Percentiles rank a stretch among this genome's conserved stretches.
These are phyloP conservation scores for Calocera viscosa DNA, from an alignment of 768 basidiomycete species.

Conservation along the genomic window DNA sequence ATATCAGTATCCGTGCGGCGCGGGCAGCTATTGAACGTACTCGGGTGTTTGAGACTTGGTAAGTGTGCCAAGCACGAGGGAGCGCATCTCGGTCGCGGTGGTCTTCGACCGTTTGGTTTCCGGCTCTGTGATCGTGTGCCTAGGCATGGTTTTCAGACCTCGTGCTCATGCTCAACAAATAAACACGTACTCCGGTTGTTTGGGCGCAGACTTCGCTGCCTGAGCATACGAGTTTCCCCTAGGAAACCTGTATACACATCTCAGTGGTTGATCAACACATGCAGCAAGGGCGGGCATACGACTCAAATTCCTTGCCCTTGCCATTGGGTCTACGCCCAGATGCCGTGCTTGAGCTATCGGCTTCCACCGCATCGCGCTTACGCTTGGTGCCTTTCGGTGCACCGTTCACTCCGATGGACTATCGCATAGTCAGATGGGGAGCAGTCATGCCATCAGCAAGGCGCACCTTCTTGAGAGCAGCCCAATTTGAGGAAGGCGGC, in stretches of 20 bases:
- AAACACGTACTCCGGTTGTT: not conserved
- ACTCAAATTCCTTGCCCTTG: not conserved
- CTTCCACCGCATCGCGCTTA: not conserved
- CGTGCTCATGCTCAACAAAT: not conserved
- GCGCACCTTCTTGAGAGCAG: not conserved
- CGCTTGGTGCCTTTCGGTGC: not conserved
- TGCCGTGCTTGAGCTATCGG: not conserved
- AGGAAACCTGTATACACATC: not conserved
- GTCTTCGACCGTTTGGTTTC: not conserved
- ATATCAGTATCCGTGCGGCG: not conserved
- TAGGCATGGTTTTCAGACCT: not conserved
- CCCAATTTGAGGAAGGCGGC: slow-evolving; percentile 1
- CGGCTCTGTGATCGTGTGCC: not conserved
- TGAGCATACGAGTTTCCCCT: not conserved
- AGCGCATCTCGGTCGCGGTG: not conserved
- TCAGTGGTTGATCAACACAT: not conserved
- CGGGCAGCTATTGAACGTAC: not conserved
- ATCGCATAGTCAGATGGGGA: not conserved
- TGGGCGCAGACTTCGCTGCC: not conserved
- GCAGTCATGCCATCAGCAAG: not conserved
- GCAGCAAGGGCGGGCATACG: not conserved
- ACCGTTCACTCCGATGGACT: not conserved
- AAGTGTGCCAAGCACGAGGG: not conserved
- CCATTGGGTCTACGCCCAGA: not conserved
- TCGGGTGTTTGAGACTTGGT: not conserved